Base-by-base conservation (phyloP, 768 basidiomycete genomes). In the Lentinula boryana region DNA sequence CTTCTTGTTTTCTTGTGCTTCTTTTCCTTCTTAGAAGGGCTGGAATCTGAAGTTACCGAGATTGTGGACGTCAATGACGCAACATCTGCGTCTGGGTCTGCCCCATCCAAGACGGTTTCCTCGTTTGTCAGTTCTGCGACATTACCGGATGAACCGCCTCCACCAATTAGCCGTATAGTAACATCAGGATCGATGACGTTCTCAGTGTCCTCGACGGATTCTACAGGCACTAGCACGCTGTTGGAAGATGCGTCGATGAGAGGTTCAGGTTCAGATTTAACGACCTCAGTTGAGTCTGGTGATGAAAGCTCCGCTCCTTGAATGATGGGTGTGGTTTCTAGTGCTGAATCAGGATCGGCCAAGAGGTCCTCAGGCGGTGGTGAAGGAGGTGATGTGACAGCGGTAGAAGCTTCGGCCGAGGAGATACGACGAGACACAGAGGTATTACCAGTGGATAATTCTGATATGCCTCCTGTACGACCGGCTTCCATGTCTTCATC, bases 91-190 rank as follows among this genome's bases (percentile, higher is more conserved):
- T 72, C 74, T 36, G 68, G 68, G 51, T 77, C 77, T 23, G 71
- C 64, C 32, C 68, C 73, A 16, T 68, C 73, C 7, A 69, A 49
- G 8, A 68, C 64, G 18, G 71, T 68, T n/a, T 73, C 72, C 46
- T 70, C 69, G 41, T 71, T 21, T 21, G 43, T 58, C 6, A 62
- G 63, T 8, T 63, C 70, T 2, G 65, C 64, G 31, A 64, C 41
- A 5, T 69, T 70, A 21, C 83, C 84, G 33, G 73, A 68, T 23
- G 74, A 70, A 16, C 83, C 83, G 18, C 80, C 80, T 2, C 78
- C 81, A 18, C 84, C 86, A n/a, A 88, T 79, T 13, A 88, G 69
- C 48, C 84, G 81, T 56, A 88, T 78, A 12, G 83, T 84, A 10
- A 77, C 72, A 50, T 78, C 76, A 18, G 76, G 67, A 21, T 70